Evolutionary conservation across 2,329 filamentous ascomycete species (phyloP).

Genomic region (Tolypocladium tropicale): DNA sequence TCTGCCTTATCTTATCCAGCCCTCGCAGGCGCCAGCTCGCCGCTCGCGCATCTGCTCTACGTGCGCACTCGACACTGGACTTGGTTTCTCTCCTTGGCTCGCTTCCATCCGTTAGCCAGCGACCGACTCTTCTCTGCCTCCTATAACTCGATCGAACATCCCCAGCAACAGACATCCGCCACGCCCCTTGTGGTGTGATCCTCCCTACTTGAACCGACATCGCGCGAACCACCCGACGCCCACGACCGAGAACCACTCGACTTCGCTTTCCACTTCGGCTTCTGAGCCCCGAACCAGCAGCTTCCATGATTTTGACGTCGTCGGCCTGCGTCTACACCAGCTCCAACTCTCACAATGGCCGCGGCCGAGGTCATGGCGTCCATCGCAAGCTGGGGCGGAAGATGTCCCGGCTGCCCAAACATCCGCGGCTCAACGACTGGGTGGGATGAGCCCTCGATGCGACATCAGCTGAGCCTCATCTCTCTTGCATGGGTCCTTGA

Average conservation of each 20-base stretch:
- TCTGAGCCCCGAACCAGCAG: conserved; percentile 15
- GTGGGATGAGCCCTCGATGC: conserved; percentile 17
- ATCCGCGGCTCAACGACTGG: conserved; percentile 21
- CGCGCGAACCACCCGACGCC: background rate
- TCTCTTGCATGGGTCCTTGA: conserved; percentile 26
- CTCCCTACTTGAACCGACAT: background rate
- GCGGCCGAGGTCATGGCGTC: conserved; percentile 36
- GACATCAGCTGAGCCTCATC: conserved; percentile 25
- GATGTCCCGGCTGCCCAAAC: conserved; percentile 25
- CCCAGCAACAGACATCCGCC: background rate
- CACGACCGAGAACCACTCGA: conserved; percentile 7
- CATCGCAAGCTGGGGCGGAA: conserved; percentile 31
- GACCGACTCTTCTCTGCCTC: background rate
- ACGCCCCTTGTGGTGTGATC: background rate
- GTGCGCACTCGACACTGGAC: background rate
- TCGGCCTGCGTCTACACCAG: conserved; percentile 28
- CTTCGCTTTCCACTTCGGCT: conserved; percentile 2
- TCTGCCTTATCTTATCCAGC: background rate
- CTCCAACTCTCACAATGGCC: conserved; percentile 43
- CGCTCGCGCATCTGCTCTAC: background rate
- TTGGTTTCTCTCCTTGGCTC: background rate
- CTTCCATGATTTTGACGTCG: conserved; percentile 43
- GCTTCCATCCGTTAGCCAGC: background rate
- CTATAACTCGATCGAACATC: background rate
- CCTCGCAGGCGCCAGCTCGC: background rate